Conservation (phyloP, 2,329 filamentous ascomycete genomes). For the Cercospora sp. region DNA sequence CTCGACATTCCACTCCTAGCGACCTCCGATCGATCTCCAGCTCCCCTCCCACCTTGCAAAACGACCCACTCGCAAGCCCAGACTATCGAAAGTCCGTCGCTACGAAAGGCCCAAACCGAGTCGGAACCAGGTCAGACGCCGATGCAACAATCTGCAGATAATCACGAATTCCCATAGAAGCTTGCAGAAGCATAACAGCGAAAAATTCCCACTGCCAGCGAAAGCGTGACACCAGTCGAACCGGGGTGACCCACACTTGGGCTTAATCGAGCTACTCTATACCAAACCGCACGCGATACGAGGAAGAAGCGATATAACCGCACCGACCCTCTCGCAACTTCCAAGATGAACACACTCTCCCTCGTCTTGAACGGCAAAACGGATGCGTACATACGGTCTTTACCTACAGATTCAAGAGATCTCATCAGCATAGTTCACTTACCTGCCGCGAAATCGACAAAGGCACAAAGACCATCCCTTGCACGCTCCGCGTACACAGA, state of each 20-base stretch:
- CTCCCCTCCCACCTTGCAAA: not conserved
- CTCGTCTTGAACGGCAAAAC: conserved; percentile 35
- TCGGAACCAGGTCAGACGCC: not conserved
- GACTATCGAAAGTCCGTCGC: conserved; percentile 2
- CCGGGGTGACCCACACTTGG: not conserved
- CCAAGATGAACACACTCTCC: conserved; percentile 35
- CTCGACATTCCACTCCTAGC: not conserved
- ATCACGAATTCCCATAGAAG: conserved; percentile 2
- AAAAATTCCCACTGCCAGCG: not conserved
- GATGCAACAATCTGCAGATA: not conserved
- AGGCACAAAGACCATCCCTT: not conserved
- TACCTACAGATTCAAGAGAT: conserved; percentile 15
- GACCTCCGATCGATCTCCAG: not conserved
- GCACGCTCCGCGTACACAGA: not conserved
- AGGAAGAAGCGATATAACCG: not conserved
- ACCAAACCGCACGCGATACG: not conserved
- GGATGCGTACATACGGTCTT: conserved; percentile 24
- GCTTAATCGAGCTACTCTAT: not conserved
- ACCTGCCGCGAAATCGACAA: not conserved
- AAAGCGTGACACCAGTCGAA: not conserved
- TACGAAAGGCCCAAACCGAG: not conserved
- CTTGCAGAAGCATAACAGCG: not conserved
- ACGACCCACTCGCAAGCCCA: not conserved
- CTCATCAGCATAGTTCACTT: not conserved
- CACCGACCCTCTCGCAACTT: not conserved